Evolutionary conservation across 768 basidiomycete genomes (phyloP).

Genomic region (Cystofilobasidium ferigula): DNA sequence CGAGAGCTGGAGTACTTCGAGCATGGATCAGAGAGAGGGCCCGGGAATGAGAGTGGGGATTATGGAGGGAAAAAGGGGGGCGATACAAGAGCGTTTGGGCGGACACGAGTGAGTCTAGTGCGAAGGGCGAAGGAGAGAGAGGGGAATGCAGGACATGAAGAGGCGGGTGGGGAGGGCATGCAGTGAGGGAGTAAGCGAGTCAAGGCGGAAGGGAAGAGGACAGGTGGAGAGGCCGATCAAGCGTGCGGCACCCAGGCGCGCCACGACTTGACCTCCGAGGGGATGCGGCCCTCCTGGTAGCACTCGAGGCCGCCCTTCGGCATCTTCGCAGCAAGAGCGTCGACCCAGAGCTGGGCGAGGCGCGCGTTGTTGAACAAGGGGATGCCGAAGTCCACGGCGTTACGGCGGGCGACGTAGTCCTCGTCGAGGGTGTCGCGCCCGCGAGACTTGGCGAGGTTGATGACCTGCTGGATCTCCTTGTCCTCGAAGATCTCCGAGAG

Average conservation of each 20-base stretch:
- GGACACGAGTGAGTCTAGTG: no score
- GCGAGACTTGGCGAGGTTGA: constrained; percentile 77
- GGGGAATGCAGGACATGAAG: no score
- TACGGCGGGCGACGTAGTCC: constrained; percentile 92
- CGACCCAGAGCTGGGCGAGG: constrained; percentile 71
- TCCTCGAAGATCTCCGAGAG: constrained; percentile 70
- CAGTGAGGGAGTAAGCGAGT: no score
- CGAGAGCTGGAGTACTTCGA: no score
- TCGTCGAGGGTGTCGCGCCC: constrained; percentile 71
- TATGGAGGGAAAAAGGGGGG: no score
- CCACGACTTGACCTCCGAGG: constrained; percentile 57
- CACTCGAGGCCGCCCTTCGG: constrained; percentile 62
- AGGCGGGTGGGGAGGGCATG: no score
- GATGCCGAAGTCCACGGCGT: constrained; percentile 91
- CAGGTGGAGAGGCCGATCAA: neutral
- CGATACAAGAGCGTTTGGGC: no score
- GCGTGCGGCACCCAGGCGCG: constrained; percentile 6
- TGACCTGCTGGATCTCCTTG: constrained; percentile 84
- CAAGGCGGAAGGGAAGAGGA: no score
- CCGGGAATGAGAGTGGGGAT: no score
- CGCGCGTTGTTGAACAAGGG: constrained; percentile 82
- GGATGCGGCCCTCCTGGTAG: constrained; percentile 79
- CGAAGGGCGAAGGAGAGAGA: no score
- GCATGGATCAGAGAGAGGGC: no score
- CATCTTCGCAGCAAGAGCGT: constrained; percentile 72